Percentiles rank a stretch among this genome's conserved stretches.
phyloP scores from a whole-genome alignment of 352 stramenopile species.

The Phytophthora syringae region DNA sequence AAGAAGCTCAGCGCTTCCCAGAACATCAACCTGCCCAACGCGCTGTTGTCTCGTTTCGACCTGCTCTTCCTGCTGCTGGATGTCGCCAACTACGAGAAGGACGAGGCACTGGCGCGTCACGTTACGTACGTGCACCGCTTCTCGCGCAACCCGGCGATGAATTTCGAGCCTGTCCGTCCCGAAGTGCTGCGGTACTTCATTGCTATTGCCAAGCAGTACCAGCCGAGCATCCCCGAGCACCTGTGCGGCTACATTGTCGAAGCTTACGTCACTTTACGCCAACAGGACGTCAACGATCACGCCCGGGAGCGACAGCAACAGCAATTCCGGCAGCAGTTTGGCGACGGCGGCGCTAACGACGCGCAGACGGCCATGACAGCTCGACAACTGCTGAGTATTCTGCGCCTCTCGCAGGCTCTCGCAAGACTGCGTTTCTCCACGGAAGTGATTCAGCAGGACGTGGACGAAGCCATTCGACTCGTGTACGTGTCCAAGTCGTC shows the following conservation, averaged over 20 bases:
- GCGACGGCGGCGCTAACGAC: constrained; percentile 66
- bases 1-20: constrained; percentile 88
- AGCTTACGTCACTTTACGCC: constrained; percentile 97
- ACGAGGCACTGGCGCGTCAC: constrained; percentile 92
- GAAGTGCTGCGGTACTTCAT: constrained; percentile 93
- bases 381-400: constrained; percentile 98
- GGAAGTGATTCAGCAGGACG: constrained; percentile 96
- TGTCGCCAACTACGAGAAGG: constrained; percentile 92
- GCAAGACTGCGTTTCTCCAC: constrained; percentile 96
- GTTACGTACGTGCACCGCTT: constrained; percentile 95
- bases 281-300: constrained; percentile 90
- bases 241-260: constrained; percentile 98
- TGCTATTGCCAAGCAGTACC: constrained; percentile 89
- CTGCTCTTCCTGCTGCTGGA: constrained; percentile 99
- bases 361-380: constrained; percentile 99
- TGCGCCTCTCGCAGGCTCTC: constrained; percentile 97
- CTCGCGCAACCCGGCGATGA: constrained; percentile 89
- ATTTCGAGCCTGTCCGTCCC: constrained; percentile 91
- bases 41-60: constrained; percentile 99
- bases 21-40: constrained; percentile 99
- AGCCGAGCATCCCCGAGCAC: constrained; percentile 89
- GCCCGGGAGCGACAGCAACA: constrained; percentile 69
- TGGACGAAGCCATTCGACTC: constrained; percentile 97
- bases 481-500: constrained; percentile 98
- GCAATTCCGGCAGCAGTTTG: constrained; percentile 45